These are phyloP conservation scores for Albugo candida DNA, from an alignment of 352 stramenopile genomes.

Conservation along the genomic window DNA sequence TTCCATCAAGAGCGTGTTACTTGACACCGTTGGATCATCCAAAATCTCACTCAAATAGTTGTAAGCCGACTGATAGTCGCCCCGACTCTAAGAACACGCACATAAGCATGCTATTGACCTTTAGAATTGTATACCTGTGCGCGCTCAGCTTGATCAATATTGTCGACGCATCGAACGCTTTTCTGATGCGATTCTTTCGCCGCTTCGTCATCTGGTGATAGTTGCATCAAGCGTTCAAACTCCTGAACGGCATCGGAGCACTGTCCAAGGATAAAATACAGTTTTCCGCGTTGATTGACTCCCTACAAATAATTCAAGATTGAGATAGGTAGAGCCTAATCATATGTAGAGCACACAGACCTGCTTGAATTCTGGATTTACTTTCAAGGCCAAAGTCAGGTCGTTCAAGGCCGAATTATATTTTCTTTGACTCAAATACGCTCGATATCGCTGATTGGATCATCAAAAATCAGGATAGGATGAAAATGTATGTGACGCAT, in stretches of 20 bases:
- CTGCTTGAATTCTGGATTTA: constrained; percentile 70
- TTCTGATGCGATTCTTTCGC: constrained; percentile 34
- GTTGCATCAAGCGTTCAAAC: constrained; percentile 26
- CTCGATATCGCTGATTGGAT: constrained; percentile 25
- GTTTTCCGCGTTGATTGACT: constrained; percentile 46
- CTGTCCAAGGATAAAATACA: constrained; percentile 62
- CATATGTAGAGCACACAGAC: background rate
- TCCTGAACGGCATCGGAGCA: constrained; percentile 33
- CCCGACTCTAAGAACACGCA: constrained; percentile 17
- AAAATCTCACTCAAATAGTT: constrained; percentile 45
- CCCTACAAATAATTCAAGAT: constrained; percentile 7
- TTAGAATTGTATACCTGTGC: constrained; percentile 12
- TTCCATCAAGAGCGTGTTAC: constrained; percentile 37
- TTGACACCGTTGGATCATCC: constrained; percentile 49
- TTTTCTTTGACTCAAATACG: constrained; percentile 66
- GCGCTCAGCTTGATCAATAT: constrained; percentile 39
- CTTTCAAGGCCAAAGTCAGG: constrained; percentile 36
- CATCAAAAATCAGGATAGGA: background rate
- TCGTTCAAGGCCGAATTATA: constrained; percentile 51
- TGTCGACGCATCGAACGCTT: constrained; percentile 33
- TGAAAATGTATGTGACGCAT: background rate
- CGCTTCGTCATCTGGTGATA: constrained; percentile 34
- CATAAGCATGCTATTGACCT: background rate
- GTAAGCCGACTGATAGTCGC: constrained; percentile 43
- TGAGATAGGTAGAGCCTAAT: too few relatives aligned